Percentiles rank a stretch among this genome's conserved stretches.
Evolutionary conservation across 441 rosid species (phyloP).

Genomic region (Erysimum cheiri): DNA sequence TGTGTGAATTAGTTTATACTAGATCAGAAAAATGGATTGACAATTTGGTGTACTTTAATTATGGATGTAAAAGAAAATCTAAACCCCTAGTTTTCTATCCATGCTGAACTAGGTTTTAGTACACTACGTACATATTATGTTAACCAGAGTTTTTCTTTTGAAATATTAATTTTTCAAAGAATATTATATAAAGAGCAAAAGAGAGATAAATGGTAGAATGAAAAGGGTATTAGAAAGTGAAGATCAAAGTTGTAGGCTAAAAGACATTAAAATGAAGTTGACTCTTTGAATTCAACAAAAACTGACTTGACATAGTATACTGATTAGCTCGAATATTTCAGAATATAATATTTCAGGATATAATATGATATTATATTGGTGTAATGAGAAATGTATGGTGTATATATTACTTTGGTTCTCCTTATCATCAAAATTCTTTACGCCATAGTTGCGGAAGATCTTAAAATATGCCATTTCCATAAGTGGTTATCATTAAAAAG

Average conservation of each 20-base stretch:
- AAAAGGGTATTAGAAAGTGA: slow-evolving; percentile 28
- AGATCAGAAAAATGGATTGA: not conserved
- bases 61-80: too few relatives aligned
- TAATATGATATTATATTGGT: slow-evolving; percentile 20
- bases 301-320: slow-evolving; percentile 37
- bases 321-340: slow-evolving; percentile 45
- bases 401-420: slow-evolving; percentile 19
- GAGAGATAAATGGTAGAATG: not conserved
- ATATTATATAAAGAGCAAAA: not conserved
- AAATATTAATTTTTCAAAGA: not conserved
- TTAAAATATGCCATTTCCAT: slow-evolving; percentile 37
- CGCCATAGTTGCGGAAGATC: slow-evolving; percentile 46
- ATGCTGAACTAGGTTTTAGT: slow-evolving; percentile 6
- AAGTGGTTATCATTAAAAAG: slow-evolving; percentile 46
- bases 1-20: not conserved
- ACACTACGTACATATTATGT: slow-evolving; percentile 6
- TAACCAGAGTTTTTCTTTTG: not conserved
- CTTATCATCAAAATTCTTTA: slow-evolving; percentile 40
- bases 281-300: slow-evolving; percentile 37
- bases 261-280: slow-evolving; percentile 26
- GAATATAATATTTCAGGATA: too few relatives aligned
- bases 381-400: slow-evolving; percentile 35
- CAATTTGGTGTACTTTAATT: not conserved
- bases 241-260: slow-evolving; percentile 35
- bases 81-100: too few relatives aligned